Base-by-base conservation (phyloP, 768 basidiomycete species). In the Lepiota brunneoincarnata region DNA sequence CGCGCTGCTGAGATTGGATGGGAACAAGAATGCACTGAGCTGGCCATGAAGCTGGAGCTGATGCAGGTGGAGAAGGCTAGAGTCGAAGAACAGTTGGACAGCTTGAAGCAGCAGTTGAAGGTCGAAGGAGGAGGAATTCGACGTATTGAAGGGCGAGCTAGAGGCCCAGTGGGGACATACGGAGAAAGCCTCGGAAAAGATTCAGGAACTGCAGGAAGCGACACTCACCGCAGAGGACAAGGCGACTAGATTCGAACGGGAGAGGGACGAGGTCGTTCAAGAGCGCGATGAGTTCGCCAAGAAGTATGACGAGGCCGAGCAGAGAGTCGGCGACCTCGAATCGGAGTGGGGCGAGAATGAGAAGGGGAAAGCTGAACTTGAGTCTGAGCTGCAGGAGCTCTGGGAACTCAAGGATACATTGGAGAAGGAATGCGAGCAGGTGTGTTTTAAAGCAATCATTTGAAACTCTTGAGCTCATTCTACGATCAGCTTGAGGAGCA, bases 141-240 rank as follows among this genome's bases (percentile, higher is more conserved):
- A 53, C 6, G 70, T 80, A 20, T 67, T 89, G 58, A 84, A 84
- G 64, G 63, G 66, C 0, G 87, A 91, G 67, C 64, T 89, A 28
- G 84, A 89, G 61, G 80, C 82, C 9, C 87, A 89, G 67, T 89
- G 87, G 87, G 71, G 74, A 31, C 72, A 82, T 53, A 82, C 86
- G 6, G 86, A 88, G 68, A 71, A 72, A 55, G 67, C 72, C 12
- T 69, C 72, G n/a, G 83, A 84, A 58, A 72, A 70, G 59, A 70
- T 80, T 7, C 63, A 72, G 31, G 64, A 64, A 26, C 64, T 81
- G 34, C 66, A 67, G 60, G 66, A 62, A 49, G 71, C 67, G 52
- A 69, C 67, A 56, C 52, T 59, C 15, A 56, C 60, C 6, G 67
- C 63, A 39, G 56, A 75, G 34, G 70, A 77, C 62, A 69, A 64